Evolutionary conservation across 2,329 filamentous ascomycete species (phyloP).

Genomic region (Colletotrichum spinosum): DNA sequence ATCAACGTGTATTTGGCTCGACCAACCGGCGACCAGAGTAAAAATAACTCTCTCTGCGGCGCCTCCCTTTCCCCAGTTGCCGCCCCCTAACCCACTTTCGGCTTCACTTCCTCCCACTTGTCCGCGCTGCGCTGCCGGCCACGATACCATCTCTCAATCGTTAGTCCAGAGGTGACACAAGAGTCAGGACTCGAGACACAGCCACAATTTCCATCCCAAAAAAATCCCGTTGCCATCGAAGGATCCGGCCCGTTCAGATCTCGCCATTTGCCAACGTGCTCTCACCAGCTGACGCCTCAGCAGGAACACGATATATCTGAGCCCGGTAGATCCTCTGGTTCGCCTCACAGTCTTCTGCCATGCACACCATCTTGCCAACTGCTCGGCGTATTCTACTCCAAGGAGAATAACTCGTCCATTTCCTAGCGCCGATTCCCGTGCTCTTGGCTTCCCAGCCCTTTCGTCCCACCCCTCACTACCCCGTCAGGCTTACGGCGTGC

Average conservation of each 20-base stretch:
- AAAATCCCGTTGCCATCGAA: background rate
- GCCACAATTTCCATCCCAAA: conserved; percentile 24
- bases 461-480: background rate
- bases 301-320: background rate
- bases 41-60: conserved; percentile 30
- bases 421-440: conserved; percentile 14
- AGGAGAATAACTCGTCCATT: background rate
- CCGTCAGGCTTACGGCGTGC: background rate
- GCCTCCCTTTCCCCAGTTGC: conserved; percentile 31
- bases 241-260: conserved; percentile 21
- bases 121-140: conserved; percentile 1
- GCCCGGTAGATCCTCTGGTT: too few species aligned
- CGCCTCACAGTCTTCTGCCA: background rate
- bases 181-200: conserved; percentile 7
- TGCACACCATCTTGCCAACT: conserved; percentile 13
- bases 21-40: conserved; percentile 9
- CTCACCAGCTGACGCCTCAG: conserved; percentile 19
- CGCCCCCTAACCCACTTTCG: conserved; percentile 13
- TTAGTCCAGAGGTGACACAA: background rate
- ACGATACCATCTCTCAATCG: background rate
- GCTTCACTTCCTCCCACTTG: conserved; percentile 32
- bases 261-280: conserved; percentile 33
- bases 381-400: background rate
- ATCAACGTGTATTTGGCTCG: background rate
- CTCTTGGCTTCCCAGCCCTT: background rate